A percentile compares a stretch with the other conserved stretches of the same genome.
Evolutionary conservation across 345 rosid genomes (phyloP).

Genomic region (Hibiscus syriacus): DNA sequence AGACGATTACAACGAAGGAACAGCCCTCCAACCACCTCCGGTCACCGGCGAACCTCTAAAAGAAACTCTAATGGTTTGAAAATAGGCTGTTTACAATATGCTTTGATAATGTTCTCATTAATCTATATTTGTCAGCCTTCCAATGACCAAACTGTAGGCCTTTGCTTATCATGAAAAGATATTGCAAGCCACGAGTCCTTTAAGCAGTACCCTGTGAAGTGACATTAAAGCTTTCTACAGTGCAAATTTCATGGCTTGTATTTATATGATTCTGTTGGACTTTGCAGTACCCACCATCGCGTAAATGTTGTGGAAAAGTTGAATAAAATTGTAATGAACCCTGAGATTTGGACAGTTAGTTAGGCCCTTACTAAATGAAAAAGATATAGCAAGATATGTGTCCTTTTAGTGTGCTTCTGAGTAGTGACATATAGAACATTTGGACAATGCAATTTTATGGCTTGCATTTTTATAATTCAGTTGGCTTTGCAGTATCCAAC

Average conservation of each 20-base stretch:
- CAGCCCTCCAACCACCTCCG: neutral
- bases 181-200: neutral
- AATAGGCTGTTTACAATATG: too few species aligned
- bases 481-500: neutral
- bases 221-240: neutral
- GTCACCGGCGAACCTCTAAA: neutral
- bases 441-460: neutral
- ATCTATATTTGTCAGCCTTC: neutral
- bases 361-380: neutral
- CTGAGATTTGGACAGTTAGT: neutral
- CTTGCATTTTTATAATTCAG: neutral
- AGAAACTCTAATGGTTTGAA: neutral
- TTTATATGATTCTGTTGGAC: neutral
- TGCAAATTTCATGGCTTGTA: neutral
- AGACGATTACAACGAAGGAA: slow-evolving; percentile 29
- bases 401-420: neutral
- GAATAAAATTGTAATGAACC: neutral
- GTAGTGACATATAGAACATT: neutral
- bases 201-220: neutral
- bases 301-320: neutral
- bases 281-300: neutral
- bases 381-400: neutral
- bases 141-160: neutral
- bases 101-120: neutral
- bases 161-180: neutral